phyloP scores from a whole-genome alignment of 2,329 filamentous ascomycete genomes.

The Septoria linicola region DNA sequence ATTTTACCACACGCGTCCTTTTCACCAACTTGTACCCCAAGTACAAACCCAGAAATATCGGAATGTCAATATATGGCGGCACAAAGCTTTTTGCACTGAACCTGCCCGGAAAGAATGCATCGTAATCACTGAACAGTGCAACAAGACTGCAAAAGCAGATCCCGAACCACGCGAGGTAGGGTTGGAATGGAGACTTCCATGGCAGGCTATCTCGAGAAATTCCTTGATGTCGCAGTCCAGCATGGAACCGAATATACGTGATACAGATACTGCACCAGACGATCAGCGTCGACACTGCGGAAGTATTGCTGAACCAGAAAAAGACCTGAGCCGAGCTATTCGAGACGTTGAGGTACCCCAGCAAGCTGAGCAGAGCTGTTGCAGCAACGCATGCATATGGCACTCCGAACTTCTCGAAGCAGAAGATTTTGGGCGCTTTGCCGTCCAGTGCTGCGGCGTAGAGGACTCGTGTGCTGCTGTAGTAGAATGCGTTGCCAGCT shows the following conservation, averaged over 20 bases:
- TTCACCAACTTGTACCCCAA: slow-evolving; percentile 55
- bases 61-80: slow-evolving; percentile 59
- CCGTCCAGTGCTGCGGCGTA: slow-evolving; percentile 60
- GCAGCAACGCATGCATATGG: slow-evolving; percentile 51
- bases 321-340: slow-evolving; percentile 64
- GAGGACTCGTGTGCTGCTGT: slow-evolving; percentile 53
- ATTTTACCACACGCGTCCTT: slow-evolving; percentile 47
- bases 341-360: slow-evolving; percentile 63
- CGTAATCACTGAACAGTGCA: slow-evolving; percentile 61
- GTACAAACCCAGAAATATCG: slow-evolving; percentile 57
- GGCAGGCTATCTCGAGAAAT: slow-evolving; percentile 58
- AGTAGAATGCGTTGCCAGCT: slow-evolving; percentile 57
- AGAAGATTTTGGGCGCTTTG: slow-evolving; percentile 62
- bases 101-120: slow-evolving; percentile 57
- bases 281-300: slow-evolving; percentile 65
- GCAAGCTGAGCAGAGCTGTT: slow-evolving; percentile 41
- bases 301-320: slow-evolving; percentile 65
- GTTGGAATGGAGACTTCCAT: slow-evolving; percentile 66
- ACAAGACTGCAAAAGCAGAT: slow-evolving; percentile 60
- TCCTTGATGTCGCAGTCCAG: slow-evolving; percentile 55
- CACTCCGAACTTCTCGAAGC: slow-evolving; percentile 50
- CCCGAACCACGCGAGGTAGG: slow-evolving; percentile 57
- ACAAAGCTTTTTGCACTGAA: slow-evolving; percentile 62
- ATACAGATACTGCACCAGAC: slow-evolving; percentile 64
- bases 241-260: slow-evolving; percentile 62